Conservation (phyloP, 108 stramenopile genomes). For the Licmophora abbreviata region DNA sequence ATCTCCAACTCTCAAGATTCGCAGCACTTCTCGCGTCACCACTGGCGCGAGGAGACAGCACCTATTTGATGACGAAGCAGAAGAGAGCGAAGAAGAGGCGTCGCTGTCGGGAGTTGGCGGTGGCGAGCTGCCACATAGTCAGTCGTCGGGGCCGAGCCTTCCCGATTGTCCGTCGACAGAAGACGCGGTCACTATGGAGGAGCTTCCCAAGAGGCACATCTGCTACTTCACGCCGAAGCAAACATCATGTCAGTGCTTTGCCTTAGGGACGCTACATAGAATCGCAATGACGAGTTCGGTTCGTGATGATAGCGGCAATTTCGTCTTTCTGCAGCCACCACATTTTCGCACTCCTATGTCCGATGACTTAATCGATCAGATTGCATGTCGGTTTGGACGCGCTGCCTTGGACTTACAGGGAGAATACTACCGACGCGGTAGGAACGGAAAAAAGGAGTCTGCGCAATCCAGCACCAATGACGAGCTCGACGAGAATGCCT, state of each 20-base stretch:
- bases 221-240: constrained; percentile 68
- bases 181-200: constrained; percentile 61
- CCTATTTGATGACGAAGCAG: too few species aligned
- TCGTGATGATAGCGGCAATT: neutral
- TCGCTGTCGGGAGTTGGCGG: too few species aligned
- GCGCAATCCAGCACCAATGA: constrained; percentile 7
- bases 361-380: constrained; percentile 74
- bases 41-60: too few species aligned
- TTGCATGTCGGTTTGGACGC: constrained; percentile 67
- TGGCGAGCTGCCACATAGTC: too few species aligned
- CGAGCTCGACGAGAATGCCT: constrained; percentile 8
- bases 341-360: constrained; percentile 74
- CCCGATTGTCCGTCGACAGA: constrained; percentile 50
- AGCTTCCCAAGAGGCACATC: constrained; percentile 46
- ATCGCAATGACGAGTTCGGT: constrained; percentile 39
- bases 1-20: too few species aligned
- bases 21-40: too few species aligned
- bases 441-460: constrained; percentile 1
- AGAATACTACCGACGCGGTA: constrained; percentile 30
- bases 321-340: constrained; percentile 72
- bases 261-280: constrained; percentile 67
- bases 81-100: too few species aligned
- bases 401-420: constrained; percentile 50
- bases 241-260: constrained; percentile 55
- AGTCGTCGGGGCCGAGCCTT: too few species aligned